A percentile compares a stretch with the other conserved stretches of the same genome.
Conservation (phyloP, 1,284 basidiomycete genomes). For the Amylostereum areolatum region DNA sequence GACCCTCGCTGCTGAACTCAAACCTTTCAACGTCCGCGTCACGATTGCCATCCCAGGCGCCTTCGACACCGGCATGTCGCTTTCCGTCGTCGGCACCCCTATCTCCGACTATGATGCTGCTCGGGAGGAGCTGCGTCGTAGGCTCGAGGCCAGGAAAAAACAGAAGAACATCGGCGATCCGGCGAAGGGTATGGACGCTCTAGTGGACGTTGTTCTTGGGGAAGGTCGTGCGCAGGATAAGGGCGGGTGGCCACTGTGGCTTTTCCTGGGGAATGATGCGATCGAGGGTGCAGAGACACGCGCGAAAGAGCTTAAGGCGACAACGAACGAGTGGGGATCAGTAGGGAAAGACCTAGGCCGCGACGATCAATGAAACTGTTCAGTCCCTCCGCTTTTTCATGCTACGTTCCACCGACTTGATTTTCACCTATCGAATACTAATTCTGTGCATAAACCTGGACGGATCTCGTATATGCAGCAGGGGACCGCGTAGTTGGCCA, state of each 20-base stretch:
- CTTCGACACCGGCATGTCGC: conserved; percentile 21
- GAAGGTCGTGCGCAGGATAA: conserved; percentile 20
- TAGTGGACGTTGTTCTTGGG: conserved; percentile 25
- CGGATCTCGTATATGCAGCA: too few relatives aligned
- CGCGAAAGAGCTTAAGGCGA: conserved; percentile 13
- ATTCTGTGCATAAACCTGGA: too few relatives aligned
- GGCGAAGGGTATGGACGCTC: conserved; percentile 20
- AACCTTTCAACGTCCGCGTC: conserved; percentile 22
- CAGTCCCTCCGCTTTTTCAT: too few relatives aligned
- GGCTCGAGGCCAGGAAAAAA: conserved; percentile 13
- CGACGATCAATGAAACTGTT: too few relatives aligned
- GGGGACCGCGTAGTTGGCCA: too few relatives aligned
- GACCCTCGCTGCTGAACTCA: conserved; percentile 24
- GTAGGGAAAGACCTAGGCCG: conserved; percentile 1
- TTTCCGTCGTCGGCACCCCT: conserved; percentile 9
- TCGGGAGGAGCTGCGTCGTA: conserved; percentile 10
- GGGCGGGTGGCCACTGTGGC: conserved; percentile 17
- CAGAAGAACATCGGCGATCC: conserved; percentile 23
- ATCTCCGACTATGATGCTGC: conserved; percentile 21
- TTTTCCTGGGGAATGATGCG: conserved; percentile 24
- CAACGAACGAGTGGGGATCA: conserved; percentile 22
- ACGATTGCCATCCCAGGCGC: conserved; percentile 26
- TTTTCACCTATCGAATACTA: too few relatives aligned
- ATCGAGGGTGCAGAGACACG: conserved; percentile 19
- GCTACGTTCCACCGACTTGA: too few relatives aligned